These are phyloP conservation scores for Oemleria cerasiformis DNA, from an alignment of 306 rosid species.

Conservation along the genomic window DNA sequence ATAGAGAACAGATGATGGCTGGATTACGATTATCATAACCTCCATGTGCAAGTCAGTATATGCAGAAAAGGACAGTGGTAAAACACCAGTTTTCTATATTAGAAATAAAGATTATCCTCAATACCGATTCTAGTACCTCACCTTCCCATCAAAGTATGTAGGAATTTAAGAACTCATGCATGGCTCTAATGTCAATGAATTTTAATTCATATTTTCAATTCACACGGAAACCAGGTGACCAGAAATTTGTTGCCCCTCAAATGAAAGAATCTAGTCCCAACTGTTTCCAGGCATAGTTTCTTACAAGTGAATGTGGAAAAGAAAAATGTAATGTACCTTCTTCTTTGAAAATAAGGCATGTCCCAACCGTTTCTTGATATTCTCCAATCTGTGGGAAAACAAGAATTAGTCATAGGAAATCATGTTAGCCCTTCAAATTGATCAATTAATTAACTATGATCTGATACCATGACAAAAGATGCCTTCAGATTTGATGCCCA, in stretches of 20 bases:
- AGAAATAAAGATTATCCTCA: background rate
- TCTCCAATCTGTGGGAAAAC: constrained; percentile 60
- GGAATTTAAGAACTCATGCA: background rate
- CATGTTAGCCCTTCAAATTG: background rate
- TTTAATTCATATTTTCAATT: background rate
- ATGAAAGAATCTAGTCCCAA: background rate
- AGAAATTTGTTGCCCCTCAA: background rate
- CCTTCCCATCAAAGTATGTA: background rate
- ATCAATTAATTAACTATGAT: too few species aligned
- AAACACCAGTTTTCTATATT: background rate
- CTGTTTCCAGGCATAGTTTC: background rate
- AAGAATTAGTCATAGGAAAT: background rate
- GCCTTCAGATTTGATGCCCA: too few species aligned
- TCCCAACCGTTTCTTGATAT: constrained; percentile 72
- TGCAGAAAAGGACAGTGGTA: background rate
- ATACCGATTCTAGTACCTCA: background rate
- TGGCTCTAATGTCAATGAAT: background rate
- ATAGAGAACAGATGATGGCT: background rate
- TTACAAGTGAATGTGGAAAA: background rate
- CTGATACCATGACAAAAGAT: too few species aligned
- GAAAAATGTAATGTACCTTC: constrained; percentile 40
- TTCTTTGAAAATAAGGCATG: constrained; percentile 63
- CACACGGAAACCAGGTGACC: background rate
- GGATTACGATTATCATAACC: background rate
- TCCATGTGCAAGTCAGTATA: background rate